Evolutionary conservation across 2,329 filamentous ascomycete genomes (phyloP).

Genomic region (Penicillium sp.): DNA sequence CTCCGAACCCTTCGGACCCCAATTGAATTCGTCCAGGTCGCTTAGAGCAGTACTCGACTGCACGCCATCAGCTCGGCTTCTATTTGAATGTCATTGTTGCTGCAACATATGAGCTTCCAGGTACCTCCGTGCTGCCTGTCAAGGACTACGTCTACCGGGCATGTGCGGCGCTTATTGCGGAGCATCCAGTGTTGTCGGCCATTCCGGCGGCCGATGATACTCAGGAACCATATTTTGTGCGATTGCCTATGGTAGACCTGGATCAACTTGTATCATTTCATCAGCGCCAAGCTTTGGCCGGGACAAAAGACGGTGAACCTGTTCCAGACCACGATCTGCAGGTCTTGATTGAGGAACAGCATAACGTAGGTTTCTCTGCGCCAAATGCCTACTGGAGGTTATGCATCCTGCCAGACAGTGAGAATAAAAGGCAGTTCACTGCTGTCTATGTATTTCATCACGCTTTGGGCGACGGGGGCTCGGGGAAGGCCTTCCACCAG

Average conservation of each 20-base stretch:
- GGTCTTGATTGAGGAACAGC: constrained; percentile 38
- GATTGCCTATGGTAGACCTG: constrained; percentile 43
- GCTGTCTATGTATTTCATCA: constrained; percentile 48
- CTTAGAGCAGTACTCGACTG: constrained; percentile 44
- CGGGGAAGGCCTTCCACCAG: constrained; percentile 44
- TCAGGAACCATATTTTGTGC: constrained; percentile 41
- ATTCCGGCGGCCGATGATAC: constrained; percentile 41
- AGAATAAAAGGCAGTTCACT: constrained; percentile 33
- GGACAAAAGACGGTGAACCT: constrained; percentile 17
- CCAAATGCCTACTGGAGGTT: constrained; percentile 45
- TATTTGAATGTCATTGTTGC: constrained; percentile 44
- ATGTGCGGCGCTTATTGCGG: constrained; percentile 32
- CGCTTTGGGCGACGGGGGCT: constrained; percentile 45
- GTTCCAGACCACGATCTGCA: constrained; percentile 39
- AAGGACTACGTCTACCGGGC: constrained; percentile 37
- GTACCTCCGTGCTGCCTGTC: constrained; percentile 19
- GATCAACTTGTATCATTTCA: constrained; percentile 35
- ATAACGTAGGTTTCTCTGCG: constrained; percentile 37
- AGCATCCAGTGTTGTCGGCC: constrained; percentile 43
- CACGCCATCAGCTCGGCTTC: constrained; percentile 40
- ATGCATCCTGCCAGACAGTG: constrained; percentile 32
- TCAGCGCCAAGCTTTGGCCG: constrained; percentile 15
- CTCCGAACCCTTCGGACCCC: neutral
- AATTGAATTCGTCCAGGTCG: constrained; percentile 29
- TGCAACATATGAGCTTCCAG: constrained; percentile 35